Evolutionary conservation across 1,284 basidiomycete species (phyloP).

Genomic region (Cutaneotrichosporon dermatis): DNA sequence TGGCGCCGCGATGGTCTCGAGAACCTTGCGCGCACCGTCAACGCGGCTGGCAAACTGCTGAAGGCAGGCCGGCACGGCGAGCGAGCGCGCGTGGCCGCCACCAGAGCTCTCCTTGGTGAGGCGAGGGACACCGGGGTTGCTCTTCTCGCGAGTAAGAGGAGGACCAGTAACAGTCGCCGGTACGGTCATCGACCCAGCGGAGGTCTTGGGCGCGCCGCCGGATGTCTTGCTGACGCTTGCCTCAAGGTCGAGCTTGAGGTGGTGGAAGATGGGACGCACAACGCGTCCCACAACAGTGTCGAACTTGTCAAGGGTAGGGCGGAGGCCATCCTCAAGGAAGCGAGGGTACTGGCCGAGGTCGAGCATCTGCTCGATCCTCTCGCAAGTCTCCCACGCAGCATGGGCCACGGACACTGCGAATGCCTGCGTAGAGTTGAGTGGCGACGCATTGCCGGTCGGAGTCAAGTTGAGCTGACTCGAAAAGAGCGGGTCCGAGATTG

Average conservation of each 20-base stretch:
- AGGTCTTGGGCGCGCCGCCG: slow-evolving; percentile 37
- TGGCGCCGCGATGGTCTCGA: slow-evolving; percentile 42
- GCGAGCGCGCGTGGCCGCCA: slow-evolving; percentile 29
- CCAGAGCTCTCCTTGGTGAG: slow-evolving; percentile 39
- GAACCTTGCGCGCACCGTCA: slow-evolving; percentile 42
- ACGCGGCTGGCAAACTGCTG: slow-evolving; percentile 48
- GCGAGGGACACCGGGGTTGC: slow-evolving; percentile 24
- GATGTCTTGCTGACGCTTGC: slow-evolving; percentile 32
- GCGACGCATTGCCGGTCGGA: slow-evolving; percentile 21
- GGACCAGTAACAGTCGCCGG: slow-evolving; percentile 22
- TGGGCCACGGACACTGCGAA: slow-evolving; percentile 48
- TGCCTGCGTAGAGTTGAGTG: slow-evolving; percentile 46
- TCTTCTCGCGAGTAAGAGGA: slow-evolving; percentile 29
- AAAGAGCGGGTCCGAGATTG: slow-evolving; percentile 45
- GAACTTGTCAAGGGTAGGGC: slow-evolving; percentile 57
- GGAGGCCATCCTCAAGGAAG: slow-evolving; percentile 56
- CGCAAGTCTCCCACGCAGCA: slow-evolving; percentile 49
- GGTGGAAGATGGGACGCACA: slow-evolving; percentile 43
- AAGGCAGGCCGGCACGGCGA: slow-evolving; percentile 41
- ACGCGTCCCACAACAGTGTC: slow-evolving; percentile 50
- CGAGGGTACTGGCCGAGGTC: slow-evolving; percentile 46
- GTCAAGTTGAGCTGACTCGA: slow-evolving; percentile 35
- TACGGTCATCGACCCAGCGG: slow-evolving; percentile 34
- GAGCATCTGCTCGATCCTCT: slow-evolving; percentile 46
- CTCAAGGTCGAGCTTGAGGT: slow-evolving; percentile 45